Base-by-base conservation (phyloP, 2,329 filamentous ascomycete genomes). In the Exophiala sp. region DNA sequence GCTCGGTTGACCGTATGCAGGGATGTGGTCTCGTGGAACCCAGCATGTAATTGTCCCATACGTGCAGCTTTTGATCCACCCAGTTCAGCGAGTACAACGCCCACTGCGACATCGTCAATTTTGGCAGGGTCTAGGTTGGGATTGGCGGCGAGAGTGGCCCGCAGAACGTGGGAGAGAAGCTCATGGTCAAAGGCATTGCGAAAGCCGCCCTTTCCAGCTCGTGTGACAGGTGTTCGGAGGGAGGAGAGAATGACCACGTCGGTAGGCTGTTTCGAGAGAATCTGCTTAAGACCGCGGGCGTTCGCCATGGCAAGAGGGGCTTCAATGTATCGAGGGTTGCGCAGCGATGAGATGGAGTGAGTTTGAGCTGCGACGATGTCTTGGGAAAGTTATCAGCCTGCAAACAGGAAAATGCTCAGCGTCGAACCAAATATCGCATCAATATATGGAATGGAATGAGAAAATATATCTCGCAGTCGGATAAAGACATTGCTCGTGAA, bases 171-270 rank as follows among this genome's bases (percentile, higher is more conserved):
- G 33, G 68, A 80, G 50, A 96, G 87, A 50, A 96, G 80, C 71
- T 96, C 89, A 71, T 96, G 91, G 12, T 94, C 91, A 74, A 92
- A 91, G 45, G 91, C 86, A 69, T 95, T 88, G 71, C 89, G 89
- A 66, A 96, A 84, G 14, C 82, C 81, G 66, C 91, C 91, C 67
- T 89, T 89, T 76, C 90, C 87, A 38, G 90, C 84, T 60, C 89
- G 84, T 56, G 88, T 92, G 61, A 96, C 81, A 38, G 91, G 88
- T 6, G 91, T 96, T 63, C 91, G 89, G 38, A 96, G 81, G n/a
- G 91, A 85, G 16, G 91, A 95, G 64, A 96, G 84, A 68, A 96
- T 87, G 65, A 96, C 89, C 39, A 90, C 82, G 74, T 96, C 91
- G 61, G 85, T 82, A 38, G 90, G 87, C 20, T 84, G 75, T 72